A percentile compares a stretch with the other conserved stretches of the same genome.
These are phyloP conservation scores for Orbilia javanica DNA, from an alignment of 2,329 filamentous ascomycete species.

Conservation along the genomic window DNA sequence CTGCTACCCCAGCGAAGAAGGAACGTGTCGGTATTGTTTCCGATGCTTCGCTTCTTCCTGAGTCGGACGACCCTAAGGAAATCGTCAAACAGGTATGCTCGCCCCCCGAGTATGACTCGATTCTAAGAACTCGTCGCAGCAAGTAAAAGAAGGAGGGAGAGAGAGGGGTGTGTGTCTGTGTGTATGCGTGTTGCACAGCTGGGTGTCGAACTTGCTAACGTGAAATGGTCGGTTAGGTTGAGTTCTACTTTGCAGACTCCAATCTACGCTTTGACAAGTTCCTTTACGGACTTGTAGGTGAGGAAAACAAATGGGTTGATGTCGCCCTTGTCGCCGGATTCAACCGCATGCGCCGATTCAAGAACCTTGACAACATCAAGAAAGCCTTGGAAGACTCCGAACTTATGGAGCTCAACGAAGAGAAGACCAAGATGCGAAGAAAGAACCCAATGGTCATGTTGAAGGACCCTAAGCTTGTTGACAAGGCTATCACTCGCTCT, in stretches of 20 bases:
- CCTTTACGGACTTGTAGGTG: constrained; percentile 82
- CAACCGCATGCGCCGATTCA: constrained; percentile 96
- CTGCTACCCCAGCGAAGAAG: constrained; percentile 64
- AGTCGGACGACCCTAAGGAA: constrained; percentile 80
- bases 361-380: constrained; percentile 85
- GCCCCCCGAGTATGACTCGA: background rate
- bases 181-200: constrained; percentile 41
- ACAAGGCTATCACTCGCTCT: constrained; percentile 77
- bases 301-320: constrained; percentile 82
- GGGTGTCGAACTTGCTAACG: constrained; percentile 9
- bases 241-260: constrained; percentile 95
- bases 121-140: background rate
- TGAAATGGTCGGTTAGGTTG: constrained; percentile 72
- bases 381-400: constrained; percentile 83
- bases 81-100: constrained; percentile 82
- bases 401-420: constrained; percentile 77
- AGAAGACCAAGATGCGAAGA: constrained; percentile 78
- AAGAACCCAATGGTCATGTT: constrained; percentile 75
- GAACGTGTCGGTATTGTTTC: constrained; percentile 73
- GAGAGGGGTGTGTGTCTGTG: too few relatives aligned
- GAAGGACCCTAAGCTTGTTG: constrained; percentile 68
- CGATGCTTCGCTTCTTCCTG: constrained; percentile 75
- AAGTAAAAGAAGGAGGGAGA: background rate
- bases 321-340: constrained; percentile 85
- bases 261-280: constrained; percentile 92